Conservation (phyloP, 2,329 filamentous ascomycete genomes). For the Epichloe glyceriae region DNA sequence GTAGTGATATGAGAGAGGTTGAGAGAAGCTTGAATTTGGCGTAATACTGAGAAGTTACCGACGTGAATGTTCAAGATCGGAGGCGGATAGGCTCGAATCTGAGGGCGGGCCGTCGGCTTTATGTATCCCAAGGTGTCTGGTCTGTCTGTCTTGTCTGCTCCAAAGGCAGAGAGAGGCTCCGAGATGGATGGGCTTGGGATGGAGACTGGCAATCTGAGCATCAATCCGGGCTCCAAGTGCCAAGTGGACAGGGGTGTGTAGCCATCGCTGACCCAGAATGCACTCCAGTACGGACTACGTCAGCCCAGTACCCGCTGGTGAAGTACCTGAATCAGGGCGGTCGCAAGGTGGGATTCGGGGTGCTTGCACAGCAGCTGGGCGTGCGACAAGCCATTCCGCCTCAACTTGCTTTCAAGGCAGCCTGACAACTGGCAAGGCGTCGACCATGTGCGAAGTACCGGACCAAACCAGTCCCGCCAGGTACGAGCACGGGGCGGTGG, state of each 20-base stretch:
- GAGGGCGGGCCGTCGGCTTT: conserved; percentile 17
- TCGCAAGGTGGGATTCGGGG: neutral
- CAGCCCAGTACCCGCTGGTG: conserved; percentile 3
- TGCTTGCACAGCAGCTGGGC: neutral
- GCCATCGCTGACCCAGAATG: neutral
- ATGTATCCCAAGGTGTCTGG: conserved; percentile 16
- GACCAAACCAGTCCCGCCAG: neutral
- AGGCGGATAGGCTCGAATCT: neutral
- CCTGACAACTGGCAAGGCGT: neutral
- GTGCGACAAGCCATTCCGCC: conserved; percentile 2
- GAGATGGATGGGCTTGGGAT: neutral
- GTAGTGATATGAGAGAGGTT: neutral
- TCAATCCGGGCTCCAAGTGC: conserved; percentile 1
- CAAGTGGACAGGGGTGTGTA: neutral
- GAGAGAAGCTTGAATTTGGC: neutral
- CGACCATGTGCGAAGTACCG: neutral
- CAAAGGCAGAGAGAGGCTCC: neutral
- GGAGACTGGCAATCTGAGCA: conserved; percentile 18
- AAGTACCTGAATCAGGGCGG: conserved; percentile 8
- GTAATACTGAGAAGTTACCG: neutral
- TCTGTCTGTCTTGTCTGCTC: neutral
- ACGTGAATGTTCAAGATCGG: neutral
- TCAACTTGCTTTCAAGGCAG: too few relatives aligned
- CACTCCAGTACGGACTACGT: neutral
- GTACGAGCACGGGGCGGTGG: too few relatives aligned